phyloP scores from a whole-genome alignment of 345 rosid genomes.

The Euphorbia pulcherrima region DNA sequence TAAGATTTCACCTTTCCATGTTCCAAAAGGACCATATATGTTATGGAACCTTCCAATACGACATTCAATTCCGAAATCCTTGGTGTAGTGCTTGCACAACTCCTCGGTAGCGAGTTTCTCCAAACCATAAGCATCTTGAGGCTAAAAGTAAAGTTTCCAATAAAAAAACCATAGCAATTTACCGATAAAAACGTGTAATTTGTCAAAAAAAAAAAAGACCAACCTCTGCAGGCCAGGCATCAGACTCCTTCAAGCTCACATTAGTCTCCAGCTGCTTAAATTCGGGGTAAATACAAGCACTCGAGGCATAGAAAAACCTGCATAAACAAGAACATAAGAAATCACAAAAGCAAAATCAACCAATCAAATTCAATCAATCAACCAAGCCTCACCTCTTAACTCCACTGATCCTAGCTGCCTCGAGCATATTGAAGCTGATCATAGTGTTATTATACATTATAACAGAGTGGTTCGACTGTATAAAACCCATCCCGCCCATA shows the following conservation, averaged over 20 bases:
- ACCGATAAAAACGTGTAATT: background rate
- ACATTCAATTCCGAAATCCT: conserved; percentile 91
- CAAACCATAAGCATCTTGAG: conserved; percentile 99
- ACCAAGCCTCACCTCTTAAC: conserved; percentile 71
- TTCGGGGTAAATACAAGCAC: conserved; percentile 98
- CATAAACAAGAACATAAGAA: conserved; percentile 16
- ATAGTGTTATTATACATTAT: conserved; percentile 97
- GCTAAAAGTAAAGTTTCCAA: conserved; percentile 40
- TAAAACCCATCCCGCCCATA: conserved; percentile 99
- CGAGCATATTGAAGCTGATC: conserved; percentile 98
- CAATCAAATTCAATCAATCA: background rate
- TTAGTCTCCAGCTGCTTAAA: conserved; percentile 96
- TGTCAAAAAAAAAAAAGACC: conserved; percentile 20
- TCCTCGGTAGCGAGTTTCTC: conserved; percentile 99
- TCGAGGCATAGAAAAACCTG: conserved; percentile 97
- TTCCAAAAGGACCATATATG: conserved; percentile 98
- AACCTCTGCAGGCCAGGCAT: conserved; percentile 99
- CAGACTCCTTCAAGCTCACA: conserved; percentile 97
- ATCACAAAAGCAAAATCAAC: background rate
- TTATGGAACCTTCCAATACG: conserved; percentile 95
- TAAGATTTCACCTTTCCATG: conserved; percentile 81
- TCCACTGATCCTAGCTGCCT: conserved; percentile 85
- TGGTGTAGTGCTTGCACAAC: conserved; percentile 92
- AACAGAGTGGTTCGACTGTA: conserved; percentile 96
- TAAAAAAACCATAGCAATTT: conserved; percentile 1